A percentile compares a stretch with the other conserved stretches of the same genome.
These are phyloP conservation scores for Imleria badia DNA, from an alignment of 768 basidiomycete genomes.

Conservation along the genomic window DNA sequence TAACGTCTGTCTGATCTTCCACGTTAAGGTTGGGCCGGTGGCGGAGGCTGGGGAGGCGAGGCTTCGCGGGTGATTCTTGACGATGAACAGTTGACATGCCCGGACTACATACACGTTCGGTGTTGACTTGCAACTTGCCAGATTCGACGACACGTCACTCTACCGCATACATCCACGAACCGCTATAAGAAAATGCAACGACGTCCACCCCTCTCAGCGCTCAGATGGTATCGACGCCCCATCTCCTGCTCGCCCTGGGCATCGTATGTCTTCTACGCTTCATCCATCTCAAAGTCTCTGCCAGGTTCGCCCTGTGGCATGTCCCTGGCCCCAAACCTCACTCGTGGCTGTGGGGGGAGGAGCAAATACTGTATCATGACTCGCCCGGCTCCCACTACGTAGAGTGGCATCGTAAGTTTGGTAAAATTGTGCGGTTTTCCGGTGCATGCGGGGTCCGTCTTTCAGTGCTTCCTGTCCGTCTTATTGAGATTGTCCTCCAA, in stretches of 20 bases:
- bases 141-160: constrained; percentile 18
- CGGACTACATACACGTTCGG: background rate
- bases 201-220: background rate
- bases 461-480: constrained; percentile 1
- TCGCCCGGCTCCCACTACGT: constrained; percentile 53
- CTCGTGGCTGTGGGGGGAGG: constrained; percentile 62
- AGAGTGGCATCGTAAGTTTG: constrained; percentile 53
- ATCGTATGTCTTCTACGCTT: constrained; percentile 34
- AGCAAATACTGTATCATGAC: constrained; percentile 52
- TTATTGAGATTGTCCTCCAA: constrained; percentile 8
- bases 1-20: constrained; percentile 30
- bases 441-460: constrained; percentile 54
- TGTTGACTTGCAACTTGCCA: constrained; percentile 7
- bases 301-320: constrained; percentile 37
- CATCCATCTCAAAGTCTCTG: constrained; percentile 35
- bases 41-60: constrained; percentile 27
- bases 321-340: constrained; percentile 51
- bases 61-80: constrained; percentile 29
- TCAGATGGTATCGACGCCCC: constrained; percentile 9
- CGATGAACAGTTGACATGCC: constrained; percentile 27
- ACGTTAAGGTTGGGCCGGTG: constrained; percentile 38
- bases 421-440: constrained; percentile 53
- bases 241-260: constrained; percentile 19
- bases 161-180: too few species aligned
- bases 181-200: background rate